Conservation (phyloP, 352 stramenopile genomes). For the Phytophthora macrochlamydospora region DNA sequence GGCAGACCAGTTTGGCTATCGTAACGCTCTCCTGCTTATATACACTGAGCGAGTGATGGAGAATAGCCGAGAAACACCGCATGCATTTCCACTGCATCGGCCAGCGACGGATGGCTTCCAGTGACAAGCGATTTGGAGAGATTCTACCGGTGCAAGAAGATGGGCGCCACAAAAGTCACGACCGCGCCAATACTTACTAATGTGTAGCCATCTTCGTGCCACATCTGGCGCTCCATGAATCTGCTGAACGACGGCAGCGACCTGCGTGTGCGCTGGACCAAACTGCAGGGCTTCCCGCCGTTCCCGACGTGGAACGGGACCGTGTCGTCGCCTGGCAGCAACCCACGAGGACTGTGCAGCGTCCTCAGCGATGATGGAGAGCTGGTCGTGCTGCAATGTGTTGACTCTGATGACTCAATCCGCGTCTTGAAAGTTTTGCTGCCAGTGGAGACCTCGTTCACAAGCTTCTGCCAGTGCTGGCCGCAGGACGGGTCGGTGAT, state of each 20-base stretch:
- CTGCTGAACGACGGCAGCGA: constrained; percentile 27
- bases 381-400: constrained; percentile 48
- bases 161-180: neutral
- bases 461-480: constrained; percentile 66
- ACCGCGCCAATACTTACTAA: neutral
- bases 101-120: constrained; percentile 1
- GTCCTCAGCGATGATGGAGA: constrained; percentile 57
- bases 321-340: constrained; percentile 17
- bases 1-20: neutral
- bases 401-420: constrained; percentile 13
- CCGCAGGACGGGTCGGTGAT: constrained; percentile 34
- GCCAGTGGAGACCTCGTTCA: constrained; percentile 11
- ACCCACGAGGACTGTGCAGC: constrained; percentile 33
- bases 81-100: too few relatives aligned
- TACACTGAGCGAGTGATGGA: neutral
- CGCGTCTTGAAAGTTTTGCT: constrained; percentile 43
- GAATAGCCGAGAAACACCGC: neutral
- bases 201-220: neutral
- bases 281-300: constrained; percentile 46
- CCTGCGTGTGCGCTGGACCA: constrained; percentile 38
- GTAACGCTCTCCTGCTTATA: neutral
- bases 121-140: neutral
- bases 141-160: neutral
- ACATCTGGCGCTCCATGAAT: neutral
- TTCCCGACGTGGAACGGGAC: constrained; percentile 71